Evolutionary conservation across 768 basidiomycete species (phyloP).

Genomic region (Psilocybe subaeruginosa): DNA sequence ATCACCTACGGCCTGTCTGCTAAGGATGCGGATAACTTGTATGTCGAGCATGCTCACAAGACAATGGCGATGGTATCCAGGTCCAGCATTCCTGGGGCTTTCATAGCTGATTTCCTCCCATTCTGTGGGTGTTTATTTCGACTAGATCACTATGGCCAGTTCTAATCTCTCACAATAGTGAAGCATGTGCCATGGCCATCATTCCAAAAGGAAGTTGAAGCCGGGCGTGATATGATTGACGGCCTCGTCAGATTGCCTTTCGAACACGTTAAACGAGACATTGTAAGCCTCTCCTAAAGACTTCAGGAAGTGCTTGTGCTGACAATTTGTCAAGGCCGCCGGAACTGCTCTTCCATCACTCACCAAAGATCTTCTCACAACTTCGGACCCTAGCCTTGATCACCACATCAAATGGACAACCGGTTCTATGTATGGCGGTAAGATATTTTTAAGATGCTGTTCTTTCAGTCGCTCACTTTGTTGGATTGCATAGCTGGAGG

Average conservation of each 20-base stretch:
- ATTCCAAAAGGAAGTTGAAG: constrained; percentile 2
- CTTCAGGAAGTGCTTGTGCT: neutral
- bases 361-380: constrained; percentile 3
- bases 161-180: neutral
- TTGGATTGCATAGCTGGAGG: neutral
- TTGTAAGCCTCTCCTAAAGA: neutral
- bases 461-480: no score
- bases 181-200: constrained; percentile 7
- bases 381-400: neutral
- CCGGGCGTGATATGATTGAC: constrained; percentile 11
- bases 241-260: constrained; percentile 9
- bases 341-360: constrained; percentile 7
- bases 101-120: constrained; percentile 11
- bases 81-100: constrained; percentile 14
- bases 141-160: neutral
- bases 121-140: neutral
- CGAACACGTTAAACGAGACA: constrained; percentile 11
- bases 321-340: neutral
- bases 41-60: constrained; percentile 8
- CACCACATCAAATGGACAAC: constrained; percentile 11
- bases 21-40: constrained; percentile 3
- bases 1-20: constrained; percentile 12
- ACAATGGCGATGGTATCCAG: constrained; percentile 12
- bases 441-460: neutral
- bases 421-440: constrained; percentile 15